Conservation (phyloP, 208 protist species). For the Eutreptiella sp. region DNA sequence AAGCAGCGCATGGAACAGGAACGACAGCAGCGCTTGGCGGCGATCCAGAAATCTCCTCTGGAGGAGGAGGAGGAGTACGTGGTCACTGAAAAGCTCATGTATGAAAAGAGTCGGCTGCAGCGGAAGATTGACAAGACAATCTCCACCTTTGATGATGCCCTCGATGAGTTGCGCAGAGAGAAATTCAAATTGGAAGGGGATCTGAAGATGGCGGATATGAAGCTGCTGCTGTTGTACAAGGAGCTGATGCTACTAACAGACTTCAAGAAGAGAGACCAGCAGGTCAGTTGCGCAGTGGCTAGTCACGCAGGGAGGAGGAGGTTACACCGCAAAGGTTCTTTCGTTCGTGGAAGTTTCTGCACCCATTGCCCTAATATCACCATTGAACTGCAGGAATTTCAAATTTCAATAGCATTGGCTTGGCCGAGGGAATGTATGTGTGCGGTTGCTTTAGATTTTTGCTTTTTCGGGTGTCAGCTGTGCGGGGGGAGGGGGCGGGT, state of each 20-base stretch:
- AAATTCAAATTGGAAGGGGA: slow-evolving; percentile 79
- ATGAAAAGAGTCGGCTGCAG: slow-evolving; percentile 57
- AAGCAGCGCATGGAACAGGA: slow-evolving; percentile 24
- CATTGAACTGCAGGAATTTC: too few species aligned
- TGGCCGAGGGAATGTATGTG: too few species aligned
- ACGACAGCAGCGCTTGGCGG: slow-evolving; percentile 2
- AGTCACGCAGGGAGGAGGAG: too few species aligned
- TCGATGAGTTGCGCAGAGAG: slow-evolving; percentile 64
- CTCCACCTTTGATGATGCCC: slow-evolving; percentile 58
- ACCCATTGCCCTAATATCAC: too few species aligned
- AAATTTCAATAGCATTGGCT: too few species aligned
- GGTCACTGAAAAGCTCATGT: slow-evolving; percentile 41
- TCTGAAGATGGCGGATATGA: slow-evolving; percentile 81
- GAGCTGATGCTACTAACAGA: slow-evolving; percentile 88
- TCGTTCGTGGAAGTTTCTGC: too few species aligned
- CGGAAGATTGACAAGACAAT: slow-evolving; percentile 45
- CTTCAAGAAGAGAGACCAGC: slow-evolving; percentile 79
- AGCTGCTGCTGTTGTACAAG: slow-evolving; percentile 79
- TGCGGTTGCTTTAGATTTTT: too few species aligned
- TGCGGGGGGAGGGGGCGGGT: too few species aligned
- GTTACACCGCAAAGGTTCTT: too few species aligned
- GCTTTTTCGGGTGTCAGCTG: too few species aligned
- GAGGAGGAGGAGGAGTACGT: slow-evolving; percentile 35
- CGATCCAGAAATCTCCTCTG: slow-evolving; percentile 18
- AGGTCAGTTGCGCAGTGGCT: too few species aligned